phyloP scores from a whole-genome alignment of 257 asterid species.

The Capsicum rhomboideum region DNA sequence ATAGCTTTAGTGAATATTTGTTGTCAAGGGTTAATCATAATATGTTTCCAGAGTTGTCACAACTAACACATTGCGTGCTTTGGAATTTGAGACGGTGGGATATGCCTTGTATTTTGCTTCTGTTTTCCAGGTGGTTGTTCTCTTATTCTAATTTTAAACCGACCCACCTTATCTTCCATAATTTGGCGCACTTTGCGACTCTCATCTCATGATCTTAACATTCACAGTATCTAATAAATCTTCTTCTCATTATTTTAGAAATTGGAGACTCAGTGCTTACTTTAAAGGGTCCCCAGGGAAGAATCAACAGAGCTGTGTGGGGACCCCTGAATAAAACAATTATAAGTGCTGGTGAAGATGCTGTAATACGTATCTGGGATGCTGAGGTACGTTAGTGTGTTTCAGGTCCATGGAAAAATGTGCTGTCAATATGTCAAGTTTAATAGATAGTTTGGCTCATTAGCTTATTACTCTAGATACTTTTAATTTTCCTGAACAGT shows the following conservation, averaged over 20 bases:
- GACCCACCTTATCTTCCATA: not conserved
- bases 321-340: slow-evolving; percentile 87
- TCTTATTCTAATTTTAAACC: not conserved
- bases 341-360: slow-evolving; percentile 86
- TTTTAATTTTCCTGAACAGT: not conserved
- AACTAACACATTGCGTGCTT: not conserved
- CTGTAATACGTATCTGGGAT: slow-evolving; percentile 83
- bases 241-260: slow-evolving; percentile 35
- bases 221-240: not conserved
- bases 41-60: not conserved
- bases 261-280: slow-evolving; percentile 50
- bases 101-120: not conserved
- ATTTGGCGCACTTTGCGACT: not conserved
- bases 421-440: not conserved
- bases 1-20: not conserved
- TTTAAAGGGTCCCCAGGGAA: slow-evolving; percentile 74
- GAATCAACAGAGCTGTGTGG: slow-evolving; percentile 96
- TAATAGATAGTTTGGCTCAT: not conserved
- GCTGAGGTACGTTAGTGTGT: slow-evolving; percentile 44
- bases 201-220: not conserved
- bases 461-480: not conserved
- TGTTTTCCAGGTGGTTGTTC: not conserved
- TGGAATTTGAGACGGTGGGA: not conserved
- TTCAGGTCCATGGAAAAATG: not conserved
- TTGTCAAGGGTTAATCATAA: not conserved